Evolutionary conservation across 202 grass and related monocot species (phyloP), one percentile per base, ranked within the genome.

Genomic region (Zoysia matrella): DNA sequence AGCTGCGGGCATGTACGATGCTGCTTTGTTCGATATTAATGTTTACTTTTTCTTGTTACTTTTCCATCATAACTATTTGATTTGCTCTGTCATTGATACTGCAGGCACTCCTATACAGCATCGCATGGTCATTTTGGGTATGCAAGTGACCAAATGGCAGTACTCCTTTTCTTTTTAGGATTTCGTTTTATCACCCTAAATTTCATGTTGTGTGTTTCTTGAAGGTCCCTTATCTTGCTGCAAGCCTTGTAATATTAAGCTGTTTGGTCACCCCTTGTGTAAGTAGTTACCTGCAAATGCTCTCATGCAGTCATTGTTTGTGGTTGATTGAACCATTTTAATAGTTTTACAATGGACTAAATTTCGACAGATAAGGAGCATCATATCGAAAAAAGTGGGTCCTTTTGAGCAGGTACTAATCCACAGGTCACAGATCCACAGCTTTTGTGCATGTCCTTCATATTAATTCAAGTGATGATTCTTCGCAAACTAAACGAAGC

Each of bases 181-280:
- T 41, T 68, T 75, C 22, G 12, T 61, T 85, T 48, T 22, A 14
- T 10, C 47, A 10, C 67, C 52, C 76, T 80, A 77, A 91, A 7
- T 79, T 54, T 80, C 9, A 42, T 80, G n/a, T 65, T 74, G 47
- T 13, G 2, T 70, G 60, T 4, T 83, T 76, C 72, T 77, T 87
- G 47, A 86, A 94, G 94, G 94, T 97, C 1, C 94, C 94, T 76
- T 97, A 97, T 81, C 82, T 94, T 73, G 85, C 78, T 65, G 85
- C 94, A 58, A 87, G 73, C 54, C 72, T 82, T 76, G 86, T 92
- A 53, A 73, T 94, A 67, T 55, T 94, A 86, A 89, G 90, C 83
- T 55, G 89, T 75, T 97, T 22, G 22, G 22, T 22, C 22, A 22
- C 22, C 22, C 22, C 22, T 22, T 22, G 22, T 22, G 22, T 22